Percentiles rank a stretch among this genome's conserved stretches.
Conservation (phyloP, 305 asterid genomes). For the Striga hermonthica region DNA sequence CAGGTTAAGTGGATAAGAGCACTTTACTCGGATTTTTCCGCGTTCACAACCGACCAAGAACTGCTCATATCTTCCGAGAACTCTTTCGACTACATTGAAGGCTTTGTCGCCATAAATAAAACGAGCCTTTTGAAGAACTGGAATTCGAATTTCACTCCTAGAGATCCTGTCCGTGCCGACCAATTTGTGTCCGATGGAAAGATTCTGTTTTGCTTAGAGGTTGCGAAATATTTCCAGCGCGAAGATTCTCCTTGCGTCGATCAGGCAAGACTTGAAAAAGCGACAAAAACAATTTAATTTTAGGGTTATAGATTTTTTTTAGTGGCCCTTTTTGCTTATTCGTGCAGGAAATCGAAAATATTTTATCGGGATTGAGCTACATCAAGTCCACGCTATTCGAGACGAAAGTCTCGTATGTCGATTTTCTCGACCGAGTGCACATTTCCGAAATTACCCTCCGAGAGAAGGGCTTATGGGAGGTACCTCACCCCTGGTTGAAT, state of each 20-base stretch:
- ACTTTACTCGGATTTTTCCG: slow-evolving; percentile 69
- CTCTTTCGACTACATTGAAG: slow-evolving; percentile 81
- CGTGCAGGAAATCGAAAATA: slow-evolving; percentile 51
- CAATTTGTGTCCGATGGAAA: slow-evolving; percentile 70
- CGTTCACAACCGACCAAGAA: slow-evolving; percentile 72
- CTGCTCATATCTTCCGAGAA: slow-evolving; percentile 52
- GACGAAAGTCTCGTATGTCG: slow-evolving; percentile 66
- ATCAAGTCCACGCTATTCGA: slow-evolving; percentile 62
- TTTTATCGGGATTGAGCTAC: slow-evolving; percentile 54
- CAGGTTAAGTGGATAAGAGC: slow-evolving; percentile 96
- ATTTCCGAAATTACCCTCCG: slow-evolving; percentile 61
- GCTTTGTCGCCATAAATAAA: slow-evolving; percentile 69
- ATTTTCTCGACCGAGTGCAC: slow-evolving; percentile 80
- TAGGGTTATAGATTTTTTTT: too few relatives aligned
- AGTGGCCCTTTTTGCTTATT: too few relatives aligned
- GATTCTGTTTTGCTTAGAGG: slow-evolving; percentile 74
- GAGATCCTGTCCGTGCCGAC: slow-evolving; percentile 58
- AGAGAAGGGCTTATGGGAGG: slow-evolving; percentile 79
- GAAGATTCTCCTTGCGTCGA: slow-evolving; percentile 38
- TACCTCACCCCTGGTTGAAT: slow-evolving; percentile 95
- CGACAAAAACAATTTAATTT: too few relatives aligned
- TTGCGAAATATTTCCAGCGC: slow-evolving; percentile 64
- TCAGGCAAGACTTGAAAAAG: slow-evolving; percentile 38
- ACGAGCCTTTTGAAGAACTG: slow-evolving; percentile 72
- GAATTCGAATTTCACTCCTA: slow-evolving; percentile 78